Evolutionary conservation across 2,329 filamentous ascomycete genomes (phyloP).

Genomic region (Dothistroma pini): DNA sequence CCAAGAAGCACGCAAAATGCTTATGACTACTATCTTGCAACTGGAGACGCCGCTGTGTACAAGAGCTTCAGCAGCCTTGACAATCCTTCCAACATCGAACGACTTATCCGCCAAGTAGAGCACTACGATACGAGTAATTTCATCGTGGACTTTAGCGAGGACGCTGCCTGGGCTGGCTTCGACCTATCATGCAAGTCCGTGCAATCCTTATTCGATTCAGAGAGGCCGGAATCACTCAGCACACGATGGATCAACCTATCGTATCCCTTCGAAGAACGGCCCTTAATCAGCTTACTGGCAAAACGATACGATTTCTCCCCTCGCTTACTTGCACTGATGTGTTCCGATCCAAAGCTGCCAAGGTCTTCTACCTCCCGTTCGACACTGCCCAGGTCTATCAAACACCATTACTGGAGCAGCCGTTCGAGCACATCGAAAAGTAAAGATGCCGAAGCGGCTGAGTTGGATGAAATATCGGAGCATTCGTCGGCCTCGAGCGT

Average conservation of each 20-base stretch:
- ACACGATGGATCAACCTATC: conserved; percentile 77
- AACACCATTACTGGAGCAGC: conserved; percentile 10
- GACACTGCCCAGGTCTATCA: conserved; percentile 12
- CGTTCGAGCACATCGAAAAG: background rate
- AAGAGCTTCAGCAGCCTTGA: conserved; percentile 54
- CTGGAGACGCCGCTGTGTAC: conserved; percentile 18
- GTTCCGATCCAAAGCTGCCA: conserved; percentile 49
- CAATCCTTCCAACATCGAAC: conserved; percentile 43
- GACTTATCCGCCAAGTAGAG: conserved; percentile 42
- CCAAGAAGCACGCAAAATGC: conserved; percentile 10
- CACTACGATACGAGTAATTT: conserved; percentile 53
- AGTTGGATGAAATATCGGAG: conserved; percentile 30
- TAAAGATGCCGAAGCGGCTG: conserved; percentile 3
- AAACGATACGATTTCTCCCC: conserved; percentile 65
- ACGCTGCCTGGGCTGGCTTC: conserved; percentile 54
- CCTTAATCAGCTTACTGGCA: conserved; percentile 56
- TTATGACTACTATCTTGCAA: conserved; percentile 19
- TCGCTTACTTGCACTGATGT: conserved; percentile 62
- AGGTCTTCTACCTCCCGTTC: conserved; percentile 11
- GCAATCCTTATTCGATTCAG: conserved; percentile 35
- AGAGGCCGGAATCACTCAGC: conserved; percentile 48
- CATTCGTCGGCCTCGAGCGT: conserved; percentile 27
- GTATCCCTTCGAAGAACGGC: conserved; percentile 59
- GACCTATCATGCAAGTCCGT: conserved; percentile 49
- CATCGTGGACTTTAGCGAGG: conserved; percentile 60